phyloP scores from a whole-genome alignment of 805 yeast species.

The Lipomyces oligophaga region DNA sequence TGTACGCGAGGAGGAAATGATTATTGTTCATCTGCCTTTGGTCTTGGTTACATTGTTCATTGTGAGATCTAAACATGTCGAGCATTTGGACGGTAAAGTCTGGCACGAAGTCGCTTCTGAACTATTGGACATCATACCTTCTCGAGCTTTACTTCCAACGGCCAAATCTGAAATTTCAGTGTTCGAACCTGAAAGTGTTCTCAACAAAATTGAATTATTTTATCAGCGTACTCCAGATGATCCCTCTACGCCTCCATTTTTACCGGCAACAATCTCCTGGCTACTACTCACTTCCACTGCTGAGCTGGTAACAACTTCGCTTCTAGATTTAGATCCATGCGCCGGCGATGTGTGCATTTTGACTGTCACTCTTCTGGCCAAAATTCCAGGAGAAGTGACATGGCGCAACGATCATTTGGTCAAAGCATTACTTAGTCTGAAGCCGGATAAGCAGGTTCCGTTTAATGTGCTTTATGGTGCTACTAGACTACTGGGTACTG shows the following conservation, averaged over 20 bases:
- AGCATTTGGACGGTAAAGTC: slow-evolving; percentile 19
- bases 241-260: slow-evolving; percentile 39
- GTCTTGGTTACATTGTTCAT: slow-evolving; percentile 44
- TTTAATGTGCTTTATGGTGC: slow-evolving; percentile 27
- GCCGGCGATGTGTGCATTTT: slow-evolving; percentile 24
- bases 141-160: slow-evolving; percentile 56
- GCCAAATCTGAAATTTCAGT: slow-evolving; percentile 40
- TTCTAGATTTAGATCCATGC: slow-evolving; percentile 7
- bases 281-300: slow-evolving; percentile 36
- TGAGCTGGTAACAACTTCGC: slow-evolving; percentile 18
- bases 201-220: slow-evolving; percentile 37
- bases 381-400: slow-evolving; percentile 44
- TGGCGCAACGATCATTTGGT: slow-evolving; percentile 41
- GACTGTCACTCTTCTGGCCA: slow-evolving; percentile 39
- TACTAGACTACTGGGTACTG: slow-evolving; percentile 22
- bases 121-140: slow-evolving; percentile 56
- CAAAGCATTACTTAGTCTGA: slow-evolving; percentile 30
- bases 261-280: slow-evolving; percentile 45
- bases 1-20: slow-evolving; percentile 83
- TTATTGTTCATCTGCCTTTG: slow-evolving; percentile 69
- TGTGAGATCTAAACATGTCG: slow-evolving; percentile 4
- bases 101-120: slow-evolving; percentile 45
- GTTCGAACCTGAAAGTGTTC: slow-evolving; percentile 29
- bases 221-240: slow-evolving; percentile 37
- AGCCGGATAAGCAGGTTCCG: slow-evolving; percentile 17